These are phyloP conservation scores for Pinus albicaulis DNA, from an alignment of 75 land plant species.

Conservation along the genomic window DNA sequence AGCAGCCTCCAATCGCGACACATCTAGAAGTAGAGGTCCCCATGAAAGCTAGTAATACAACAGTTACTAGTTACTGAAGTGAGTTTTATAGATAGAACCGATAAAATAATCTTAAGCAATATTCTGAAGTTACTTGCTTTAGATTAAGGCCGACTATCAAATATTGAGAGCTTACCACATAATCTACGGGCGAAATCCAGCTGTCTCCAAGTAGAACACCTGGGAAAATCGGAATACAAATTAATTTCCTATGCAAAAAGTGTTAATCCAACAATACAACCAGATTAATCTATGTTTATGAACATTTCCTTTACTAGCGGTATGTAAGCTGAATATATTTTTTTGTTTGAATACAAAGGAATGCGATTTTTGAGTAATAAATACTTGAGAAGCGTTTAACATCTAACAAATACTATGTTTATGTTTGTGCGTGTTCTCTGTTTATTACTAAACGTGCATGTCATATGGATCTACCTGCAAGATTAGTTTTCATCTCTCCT, in stretches of 20 bases:
- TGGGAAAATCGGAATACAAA: conserved; percentile 9
- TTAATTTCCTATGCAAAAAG: not conserved
- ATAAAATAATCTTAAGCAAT: not conserved
- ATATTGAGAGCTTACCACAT: conserved; percentile 44
- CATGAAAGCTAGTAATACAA: conserved; percentile 54
- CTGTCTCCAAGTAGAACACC: conserved; percentile 85
- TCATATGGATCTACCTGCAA: conserved; percentile 46
- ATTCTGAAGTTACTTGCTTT: not conserved
- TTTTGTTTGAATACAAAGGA: not conserved
- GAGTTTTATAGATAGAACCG: not conserved
- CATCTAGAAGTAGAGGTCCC: conserved; percentile 78
- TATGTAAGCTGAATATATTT: not conserved
- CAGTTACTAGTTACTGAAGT: not conserved
- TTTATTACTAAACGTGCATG: not conserved
- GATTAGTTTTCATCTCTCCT: conserved; percentile 49
- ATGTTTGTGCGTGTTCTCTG: not conserved
- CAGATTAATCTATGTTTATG: conserved; percentile 1
- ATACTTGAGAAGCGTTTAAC: too few relatives aligned
- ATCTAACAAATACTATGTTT: too few relatives aligned
- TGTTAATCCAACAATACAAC: not conserved
- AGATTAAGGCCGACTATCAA: not conserved
- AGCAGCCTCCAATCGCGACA: conserved; percentile 70
- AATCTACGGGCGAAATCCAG: conserved; percentile 95
- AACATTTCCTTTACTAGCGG: not conserved
- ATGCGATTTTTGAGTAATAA: not conserved